phyloP scores from a whole-genome alignment of 1,284 basidiomycete genomes.

The Hemileia vastatrix region DNA sequence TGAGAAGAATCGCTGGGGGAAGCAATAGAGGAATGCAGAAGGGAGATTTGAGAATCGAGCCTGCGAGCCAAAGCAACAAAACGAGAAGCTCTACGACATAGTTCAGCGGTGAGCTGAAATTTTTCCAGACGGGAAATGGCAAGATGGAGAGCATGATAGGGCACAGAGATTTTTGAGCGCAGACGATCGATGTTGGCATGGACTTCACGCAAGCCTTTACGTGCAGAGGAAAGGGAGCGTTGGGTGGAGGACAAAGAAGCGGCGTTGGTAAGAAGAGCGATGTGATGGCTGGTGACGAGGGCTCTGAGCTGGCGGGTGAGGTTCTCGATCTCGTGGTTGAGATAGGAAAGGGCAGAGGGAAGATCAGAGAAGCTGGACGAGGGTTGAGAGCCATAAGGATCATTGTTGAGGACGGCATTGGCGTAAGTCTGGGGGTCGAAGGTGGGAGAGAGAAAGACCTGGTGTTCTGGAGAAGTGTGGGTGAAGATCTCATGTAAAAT shows the following conservation, averaged over 20 bases:
- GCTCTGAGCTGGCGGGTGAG: slow-evolving; percentile 2
- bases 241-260: slow-evolving; percentile 50
- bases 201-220: slow-evolving; percentile 36
- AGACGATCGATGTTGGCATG: slow-evolving; percentile 51
- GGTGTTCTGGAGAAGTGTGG: too few species aligned
- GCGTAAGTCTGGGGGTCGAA: slow-evolving; percentile 83
- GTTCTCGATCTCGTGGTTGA: not conserved
- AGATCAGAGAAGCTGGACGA: slow-evolving; percentile 24
- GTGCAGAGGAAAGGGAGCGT: slow-evolving; percentile 40
- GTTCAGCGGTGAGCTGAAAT: slow-evolving; percentile 67
- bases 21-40: not conserved
- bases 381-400: slow-evolving; percentile 52
- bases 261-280: slow-evolving; percentile 47
- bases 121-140: slow-evolving; percentile 64
- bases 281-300: slow-evolving; percentile 25
- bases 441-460: slow-evolving; percentile 54
- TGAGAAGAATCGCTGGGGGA: not conserved
- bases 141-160: slow-evolving; percentile 61
- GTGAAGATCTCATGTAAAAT: too few species aligned
- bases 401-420: slow-evolving; percentile 70
- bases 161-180: slow-evolving; percentile 68
- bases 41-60: slow-evolving; percentile 50
- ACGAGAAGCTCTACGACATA: slow-evolving; percentile 67
- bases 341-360: not conserved
- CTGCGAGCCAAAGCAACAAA: slow-evolving; percentile 71